phyloP scores from a whole-genome alignment of 75 land plant genomes.

The Cryptomeria japonica region DNA sequence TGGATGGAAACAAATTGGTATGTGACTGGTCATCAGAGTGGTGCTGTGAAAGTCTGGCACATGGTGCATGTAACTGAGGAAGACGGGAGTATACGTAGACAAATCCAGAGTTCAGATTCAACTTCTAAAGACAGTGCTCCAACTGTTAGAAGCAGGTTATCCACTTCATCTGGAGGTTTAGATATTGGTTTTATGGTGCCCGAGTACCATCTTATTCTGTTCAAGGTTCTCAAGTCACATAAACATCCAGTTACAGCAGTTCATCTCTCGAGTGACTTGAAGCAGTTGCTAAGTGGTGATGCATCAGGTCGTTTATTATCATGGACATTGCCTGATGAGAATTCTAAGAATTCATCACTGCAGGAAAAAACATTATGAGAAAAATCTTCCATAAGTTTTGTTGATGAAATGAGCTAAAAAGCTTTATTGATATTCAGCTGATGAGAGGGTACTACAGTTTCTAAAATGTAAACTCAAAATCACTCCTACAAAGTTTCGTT shows the following conservation, averaged over 20 bases:
- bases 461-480: not conserved
- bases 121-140: conserved; percentile 20
- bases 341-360: conserved; percentile 17
- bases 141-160: conserved; percentile 2
- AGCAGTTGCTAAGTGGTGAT: conserved; percentile 96
- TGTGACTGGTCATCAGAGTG: conserved; percentile 94
- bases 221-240: conserved; percentile 77
- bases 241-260: conserved; percentile 89
- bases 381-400: conserved; percentile 5
- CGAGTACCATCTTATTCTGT: conserved; percentile 80
- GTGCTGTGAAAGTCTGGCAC: conserved; percentile 89
- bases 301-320: conserved; percentile 83
- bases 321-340: conserved; percentile 87
- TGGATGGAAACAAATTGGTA: conserved; percentile 97
- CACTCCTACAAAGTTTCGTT: too few species aligned
- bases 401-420: not conserved
- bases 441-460: not conserved
- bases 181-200: conserved; percentile 35
- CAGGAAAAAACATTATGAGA: conserved; percentile 18
- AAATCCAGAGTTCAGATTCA: not conserved
- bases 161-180: conserved; percentile 27
- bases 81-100: not conserved
- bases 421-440: not conserved
- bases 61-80: conserved; percentile 68
- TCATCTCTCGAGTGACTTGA: conserved; percentile 69